Conservation (phyloP, 2,329 filamentous ascomycete genomes). For the Ustulina deusta region DNA sequence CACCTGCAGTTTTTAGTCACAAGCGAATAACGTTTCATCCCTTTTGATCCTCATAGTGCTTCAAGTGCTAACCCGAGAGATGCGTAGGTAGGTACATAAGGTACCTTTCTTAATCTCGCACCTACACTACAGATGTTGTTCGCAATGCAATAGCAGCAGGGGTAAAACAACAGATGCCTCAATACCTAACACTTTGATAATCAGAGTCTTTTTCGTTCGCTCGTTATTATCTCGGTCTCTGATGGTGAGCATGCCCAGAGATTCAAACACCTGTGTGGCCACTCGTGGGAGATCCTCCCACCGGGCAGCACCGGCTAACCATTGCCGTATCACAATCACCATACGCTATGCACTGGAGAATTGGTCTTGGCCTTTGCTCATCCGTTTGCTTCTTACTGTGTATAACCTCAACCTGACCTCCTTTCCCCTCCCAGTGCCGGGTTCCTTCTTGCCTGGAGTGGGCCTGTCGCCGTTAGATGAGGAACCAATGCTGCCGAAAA, state of each 20-base stretch:
- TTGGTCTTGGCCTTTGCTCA: too few species aligned
- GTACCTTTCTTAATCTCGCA: neutral
- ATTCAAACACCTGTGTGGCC: neutral
- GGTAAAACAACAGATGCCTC: constrained; percentile 4
- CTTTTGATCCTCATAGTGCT: neutral
- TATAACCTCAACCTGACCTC: too few species aligned
- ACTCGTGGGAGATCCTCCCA: neutral
- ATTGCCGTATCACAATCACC: too few species aligned
- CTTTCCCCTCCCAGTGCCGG: too few species aligned
- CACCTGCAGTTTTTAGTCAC: constrained; percentile 31
- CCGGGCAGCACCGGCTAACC: too few species aligned
- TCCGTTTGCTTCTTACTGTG: too few species aligned
- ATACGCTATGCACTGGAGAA: too few species aligned
- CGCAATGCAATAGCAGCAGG: neutral
- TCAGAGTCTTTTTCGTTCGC: neutral
- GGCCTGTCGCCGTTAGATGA: neutral
- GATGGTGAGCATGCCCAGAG: neutral
- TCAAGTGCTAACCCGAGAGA: neutral
- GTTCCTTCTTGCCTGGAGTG: neutral
- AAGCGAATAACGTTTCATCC: constrained; percentile 20
- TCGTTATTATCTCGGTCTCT: neutral
- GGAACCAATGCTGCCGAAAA: constrained; percentile 13
- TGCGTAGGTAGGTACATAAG: too few species aligned
- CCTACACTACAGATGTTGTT: neutral
- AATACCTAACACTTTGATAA: neutral